Conservation (phyloP, 1,284 basidiomycete species). For the Coriolopsis trogii region DNA sequence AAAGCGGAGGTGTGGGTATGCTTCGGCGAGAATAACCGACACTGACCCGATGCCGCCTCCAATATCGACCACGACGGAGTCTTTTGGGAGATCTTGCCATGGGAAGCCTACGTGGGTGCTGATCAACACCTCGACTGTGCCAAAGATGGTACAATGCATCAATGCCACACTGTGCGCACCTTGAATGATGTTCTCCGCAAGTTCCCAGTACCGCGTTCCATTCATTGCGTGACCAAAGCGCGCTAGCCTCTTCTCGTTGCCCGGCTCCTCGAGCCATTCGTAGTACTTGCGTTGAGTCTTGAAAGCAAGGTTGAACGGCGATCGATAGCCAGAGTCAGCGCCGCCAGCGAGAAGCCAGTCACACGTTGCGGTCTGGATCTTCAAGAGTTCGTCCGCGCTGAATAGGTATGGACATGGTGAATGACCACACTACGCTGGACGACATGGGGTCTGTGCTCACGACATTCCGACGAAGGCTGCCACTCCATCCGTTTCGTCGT, state of each 20-base stretch:
- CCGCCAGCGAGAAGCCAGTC: slow-evolving; percentile 16
- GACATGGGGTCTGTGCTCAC: neutral
- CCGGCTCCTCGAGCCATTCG: slow-evolving; percentile 20
- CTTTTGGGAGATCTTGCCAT: slow-evolving; percentile 57
- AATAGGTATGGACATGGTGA: neutral
- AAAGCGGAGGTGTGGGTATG: slow-evolving; percentile 25
- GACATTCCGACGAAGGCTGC: slow-evolving; percentile 14
- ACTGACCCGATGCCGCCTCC: slow-evolving; percentile 36
- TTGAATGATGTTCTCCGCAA: slow-evolving; percentile 20
- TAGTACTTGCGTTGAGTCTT: slow-evolving; percentile 33
- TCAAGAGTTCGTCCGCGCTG: slow-evolving; percentile 16
- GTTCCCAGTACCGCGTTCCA: slow-evolving; percentile 21
- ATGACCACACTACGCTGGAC: no score
- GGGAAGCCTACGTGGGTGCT: slow-evolving; percentile 52
- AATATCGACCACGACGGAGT: slow-evolving; percentile 41
- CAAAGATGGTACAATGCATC: neutral
- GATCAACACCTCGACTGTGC: neutral
- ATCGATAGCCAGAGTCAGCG: slow-evolving; percentile 3
- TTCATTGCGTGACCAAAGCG: slow-evolving; percentile 23
- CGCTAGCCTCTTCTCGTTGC: slow-evolving; percentile 15
- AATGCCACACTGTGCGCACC: no score
- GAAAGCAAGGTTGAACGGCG: slow-evolving; percentile 12
- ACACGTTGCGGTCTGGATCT: slow-evolving; percentile 7
- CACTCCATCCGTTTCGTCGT: slow-evolving; percentile 20
- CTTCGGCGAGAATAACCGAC: slow-evolving; percentile 25